Percentiles rank a stretch among this genome's conserved stretches.
phyloP scores from a whole-genome alignment of 164 flowering plant genomes.

The Macadamia tetraphylla region DNA sequence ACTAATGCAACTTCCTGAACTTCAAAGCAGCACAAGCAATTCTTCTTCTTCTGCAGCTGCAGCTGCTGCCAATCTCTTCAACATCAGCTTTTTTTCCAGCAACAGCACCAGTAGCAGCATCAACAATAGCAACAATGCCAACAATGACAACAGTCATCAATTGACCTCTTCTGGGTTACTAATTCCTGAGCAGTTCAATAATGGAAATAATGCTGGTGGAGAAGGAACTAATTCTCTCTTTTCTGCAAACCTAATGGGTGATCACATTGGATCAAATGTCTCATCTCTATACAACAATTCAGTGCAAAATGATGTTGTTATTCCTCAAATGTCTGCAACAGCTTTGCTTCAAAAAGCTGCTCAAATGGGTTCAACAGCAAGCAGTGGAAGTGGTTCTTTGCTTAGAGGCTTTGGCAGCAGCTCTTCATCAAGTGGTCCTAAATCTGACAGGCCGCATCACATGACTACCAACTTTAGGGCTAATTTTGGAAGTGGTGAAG shows the following conservation, averaged over 20 bases:
- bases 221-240: conserved; percentile 28
- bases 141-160: conserved; percentile 8
- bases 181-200: conserved; percentile 30
- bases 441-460: conserved; percentile 19
- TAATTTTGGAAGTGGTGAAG: conserved; percentile 11
- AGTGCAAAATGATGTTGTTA: conserved; percentile 22
- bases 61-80: conserved; percentile 41
- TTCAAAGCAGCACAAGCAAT: conserved; percentile 30
- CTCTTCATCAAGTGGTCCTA: conserved; percentile 23
- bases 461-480: conserved; percentile 20
- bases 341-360: conserved; percentile 82
- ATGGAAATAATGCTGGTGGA: conserved; percentile 23
- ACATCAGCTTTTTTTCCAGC: conserved; percentile 45
- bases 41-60: conserved; percentile 18
- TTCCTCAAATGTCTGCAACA: conserved; percentile 78
- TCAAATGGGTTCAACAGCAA: conserved; percentile 69
- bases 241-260: conserved; percentile 32
- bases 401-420: conserved; percentile 41
- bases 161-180: conserved; percentile 26
- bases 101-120: conserved; percentile 20
- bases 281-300: conserved; percentile 33
- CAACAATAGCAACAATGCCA: conserved; percentile 19
- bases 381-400: conserved; percentile 31
- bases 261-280: conserved; percentile 23
- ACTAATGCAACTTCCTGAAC: conserved; percentile 60